Percentiles rank a stretch among this genome's conserved stretches.
Conservation (phyloP, 1,139 yeast species). For the Kurtzmaniella quercitrusa region DNA sequence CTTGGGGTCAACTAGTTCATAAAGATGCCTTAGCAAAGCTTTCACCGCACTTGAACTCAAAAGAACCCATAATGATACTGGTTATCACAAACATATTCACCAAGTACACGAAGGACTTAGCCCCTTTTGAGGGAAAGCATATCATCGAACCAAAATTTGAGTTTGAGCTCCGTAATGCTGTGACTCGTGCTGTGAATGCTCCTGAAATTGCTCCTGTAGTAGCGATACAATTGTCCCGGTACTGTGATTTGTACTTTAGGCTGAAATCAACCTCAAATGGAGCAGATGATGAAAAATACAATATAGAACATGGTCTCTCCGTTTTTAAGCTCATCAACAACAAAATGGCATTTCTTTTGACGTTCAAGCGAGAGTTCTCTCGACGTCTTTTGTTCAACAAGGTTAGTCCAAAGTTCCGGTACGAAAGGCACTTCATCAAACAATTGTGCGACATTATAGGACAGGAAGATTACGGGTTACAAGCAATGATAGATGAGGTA, state of each 20-base stretch:
- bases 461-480: slow-evolving; percentile 30
- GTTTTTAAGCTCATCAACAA: slow-evolving; percentile 34
- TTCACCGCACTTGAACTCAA: neutral
- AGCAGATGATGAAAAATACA: slow-evolving; percentile 9
- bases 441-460: slow-evolving; percentile 26
- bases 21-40: slow-evolving; percentile 4
- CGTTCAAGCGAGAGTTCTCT: slow-evolving; percentile 36
- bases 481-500: slow-evolving; percentile 34
- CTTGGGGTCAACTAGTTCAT: slow-evolving; percentile 13
- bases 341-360: slow-evolving; percentile 29
- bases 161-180: slow-evolving; percentile 27
- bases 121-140: neutral
- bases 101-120: neutral
- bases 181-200: slow-evolving; percentile 22
- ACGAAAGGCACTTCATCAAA: slow-evolving; percentile 25
- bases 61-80: neutral
- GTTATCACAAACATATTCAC: neutral
- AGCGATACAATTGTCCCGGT: slow-evolving; percentile 28
- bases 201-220: slow-evolving; percentile 17
- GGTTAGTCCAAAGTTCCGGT: slow-evolving; percentile 14
- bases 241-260: slow-evolving; percentile 28
- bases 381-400: slow-evolving; percentile 30
- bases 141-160: slow-evolving; percentile 18
- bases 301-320: slow-evolving; percentile 19
- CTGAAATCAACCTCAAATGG: neutral